Conservation (phyloP, 2,329 filamentous ascomycete species). For the Penicillium occitanis region DNA sequence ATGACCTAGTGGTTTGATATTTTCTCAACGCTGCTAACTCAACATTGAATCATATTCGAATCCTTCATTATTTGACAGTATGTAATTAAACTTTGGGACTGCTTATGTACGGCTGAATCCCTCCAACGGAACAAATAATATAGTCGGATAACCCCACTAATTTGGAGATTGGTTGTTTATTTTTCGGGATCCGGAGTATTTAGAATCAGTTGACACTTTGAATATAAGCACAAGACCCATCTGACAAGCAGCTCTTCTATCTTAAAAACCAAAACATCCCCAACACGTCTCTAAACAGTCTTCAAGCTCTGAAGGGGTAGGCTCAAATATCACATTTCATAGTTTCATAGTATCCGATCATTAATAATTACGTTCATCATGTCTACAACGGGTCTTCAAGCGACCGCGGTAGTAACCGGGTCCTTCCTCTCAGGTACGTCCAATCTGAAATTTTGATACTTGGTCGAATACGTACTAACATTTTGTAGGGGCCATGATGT, state of each 20-base stretch:
- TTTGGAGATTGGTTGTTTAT: neutral
- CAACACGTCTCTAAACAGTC: neutral
- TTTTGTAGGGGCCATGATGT: neutral
- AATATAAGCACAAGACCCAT: neutral
- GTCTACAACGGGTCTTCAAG: neutral
- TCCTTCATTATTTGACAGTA: neutral
- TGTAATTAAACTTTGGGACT: neutral
- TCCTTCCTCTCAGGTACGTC: neutral
- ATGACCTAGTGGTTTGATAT: neutral
- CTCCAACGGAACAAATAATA: neutral
- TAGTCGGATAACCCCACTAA: too few relatives aligned
- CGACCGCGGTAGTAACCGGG: neutral
- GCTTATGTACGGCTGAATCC: neutral
- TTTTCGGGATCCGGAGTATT: neutral
- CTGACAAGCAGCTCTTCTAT: neutral
- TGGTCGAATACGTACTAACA: neutral
- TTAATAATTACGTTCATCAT: neutral
- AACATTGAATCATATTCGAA: neutral
- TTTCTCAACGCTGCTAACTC: neutral
- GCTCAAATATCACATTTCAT: neutral
- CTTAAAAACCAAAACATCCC: neutral
- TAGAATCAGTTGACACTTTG: neutral
- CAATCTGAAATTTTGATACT: neutral
- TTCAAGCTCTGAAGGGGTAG: neutral
- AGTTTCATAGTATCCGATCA: neutral